These are phyloP conservation scores for Trypanosoma theileri DNA, from an alignment of 208 protist species.

Conservation along the genomic window DNA sequence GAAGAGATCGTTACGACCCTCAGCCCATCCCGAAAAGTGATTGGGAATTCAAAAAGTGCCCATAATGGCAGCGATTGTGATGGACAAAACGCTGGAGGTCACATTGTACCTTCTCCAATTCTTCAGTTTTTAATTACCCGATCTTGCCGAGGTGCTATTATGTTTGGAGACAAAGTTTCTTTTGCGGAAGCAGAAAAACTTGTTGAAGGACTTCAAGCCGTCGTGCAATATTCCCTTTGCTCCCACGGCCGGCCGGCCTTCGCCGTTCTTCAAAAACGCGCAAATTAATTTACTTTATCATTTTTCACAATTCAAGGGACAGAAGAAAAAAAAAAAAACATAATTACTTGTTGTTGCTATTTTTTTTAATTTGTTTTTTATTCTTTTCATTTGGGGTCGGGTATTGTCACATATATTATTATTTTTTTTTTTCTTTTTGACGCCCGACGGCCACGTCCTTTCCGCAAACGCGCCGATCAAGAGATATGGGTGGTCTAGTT, in stretches of 20 bases:
- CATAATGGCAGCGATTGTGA: not conserved
- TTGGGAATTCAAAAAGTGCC: constrained; percentile 20
- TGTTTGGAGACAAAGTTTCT: constrained; percentile 67
- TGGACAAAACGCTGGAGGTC: not conserved
- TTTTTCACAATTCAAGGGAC: too few species aligned
- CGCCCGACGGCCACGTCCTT: too few species aligned
- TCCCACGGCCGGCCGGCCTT: constrained; percentile 74
- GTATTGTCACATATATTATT: too few species aligned
- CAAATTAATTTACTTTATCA: too few species aligned
- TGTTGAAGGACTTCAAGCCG: constrained; percentile 32
- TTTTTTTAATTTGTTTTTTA: too few species aligned
- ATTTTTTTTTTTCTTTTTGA: too few species aligned
- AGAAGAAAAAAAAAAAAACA: too few species aligned
- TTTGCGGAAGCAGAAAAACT: constrained; percentile 24
- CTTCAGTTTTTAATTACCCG: constrained; percentile 71
- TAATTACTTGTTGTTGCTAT: too few species aligned
- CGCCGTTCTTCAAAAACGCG: constrained; percentile 20
- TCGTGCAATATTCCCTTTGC: constrained; percentile 71
- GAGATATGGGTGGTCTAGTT: too few species aligned
- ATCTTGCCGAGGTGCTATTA: constrained; percentile 78
- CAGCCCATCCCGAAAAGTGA: not conserved
- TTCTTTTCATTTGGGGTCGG: too few species aligned
- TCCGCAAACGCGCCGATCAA: too few species aligned
- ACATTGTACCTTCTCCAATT: constrained; percentile 52
- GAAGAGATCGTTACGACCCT: constrained; percentile 43